Evolutionary conservation across 164 flowering plant species (phyloP), one percentile per base, ranked within the genome.

Genomic region (Litsea cubeba): DNA sequence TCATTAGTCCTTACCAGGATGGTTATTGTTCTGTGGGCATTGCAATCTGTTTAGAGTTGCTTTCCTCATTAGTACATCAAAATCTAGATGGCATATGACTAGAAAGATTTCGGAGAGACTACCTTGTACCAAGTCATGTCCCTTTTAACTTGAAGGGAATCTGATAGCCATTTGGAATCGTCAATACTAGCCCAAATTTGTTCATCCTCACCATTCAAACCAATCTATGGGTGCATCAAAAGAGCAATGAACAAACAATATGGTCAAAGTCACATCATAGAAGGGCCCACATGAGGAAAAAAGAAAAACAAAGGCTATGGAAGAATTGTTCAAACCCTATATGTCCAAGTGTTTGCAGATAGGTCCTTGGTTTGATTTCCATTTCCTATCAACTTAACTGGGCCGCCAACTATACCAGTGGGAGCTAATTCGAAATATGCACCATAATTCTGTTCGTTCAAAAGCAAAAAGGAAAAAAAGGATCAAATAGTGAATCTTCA

Each of bases 71-170:
- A 40, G 11, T 8, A 7, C 46, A 7, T 40, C 46, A 40, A 40
- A 40, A 40, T 40, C 46, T 40, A 40, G 10, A 40, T 40, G 46
- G 46, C 46, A 40, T 1, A 0, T 7, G 46, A 40, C 46, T 0
- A 8, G 46, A 2, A 40, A 40, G 46, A 40, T 40, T 40, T 40
- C 46, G 7, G 46, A 23, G 28, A 63, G 15, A 65, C 17, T 49
- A 88, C 92, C 94, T 89, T 90, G 81, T 92, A 90, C 95, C 94
- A 92, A 35, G 87, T 85, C 82, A 90, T 60, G 50, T 6, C 68
- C 22, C 74, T 83, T 20, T 84, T 78, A 0, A 25, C 40, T 0
- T 88, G 90, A 8, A 87, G 74, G 2, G 77, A 23, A 0, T 81
- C 24, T 0, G 81, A 23, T 1, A n/a, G 1, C 97, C 92, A 90